These are phyloP conservation scores for Rubia yunnanensis DNA, from an alignment of 257 asterid species.

Conservation along the genomic window DNA sequence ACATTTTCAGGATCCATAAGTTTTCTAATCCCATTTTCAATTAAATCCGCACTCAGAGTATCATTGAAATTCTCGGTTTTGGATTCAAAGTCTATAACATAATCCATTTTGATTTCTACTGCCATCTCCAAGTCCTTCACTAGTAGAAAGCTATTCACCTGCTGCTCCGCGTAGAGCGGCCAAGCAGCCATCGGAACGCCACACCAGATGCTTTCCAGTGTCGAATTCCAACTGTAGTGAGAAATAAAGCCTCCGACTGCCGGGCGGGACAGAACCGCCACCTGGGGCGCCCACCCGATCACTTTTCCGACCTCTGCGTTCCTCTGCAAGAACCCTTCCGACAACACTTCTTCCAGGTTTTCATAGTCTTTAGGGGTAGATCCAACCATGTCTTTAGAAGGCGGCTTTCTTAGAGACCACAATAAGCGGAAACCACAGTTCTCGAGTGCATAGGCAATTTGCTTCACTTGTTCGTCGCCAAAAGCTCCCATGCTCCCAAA, in stretches of 20 bases:
- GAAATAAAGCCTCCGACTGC: not conserved
- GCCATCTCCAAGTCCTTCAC: conserved; percentile 4
- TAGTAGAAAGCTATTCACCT: not conserved
- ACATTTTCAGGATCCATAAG: not conserved
- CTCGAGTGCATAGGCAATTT: not conserved
- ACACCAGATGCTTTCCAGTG: not conserved
- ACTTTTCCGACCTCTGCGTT: too few relatives aligned
- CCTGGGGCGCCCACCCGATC: not conserved
- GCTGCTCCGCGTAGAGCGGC: not conserved
- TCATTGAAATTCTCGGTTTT: not conserved
- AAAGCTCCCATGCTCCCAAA: not conserved
- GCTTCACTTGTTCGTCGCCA: not conserved
- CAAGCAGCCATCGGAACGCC: not conserved
- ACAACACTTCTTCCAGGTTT: not conserved
- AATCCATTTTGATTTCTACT: not conserved
- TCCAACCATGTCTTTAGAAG: not conserved
- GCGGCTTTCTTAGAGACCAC: not conserved
- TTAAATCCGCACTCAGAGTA: not conserved
- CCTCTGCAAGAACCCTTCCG: not conserved
- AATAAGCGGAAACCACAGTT: not conserved
- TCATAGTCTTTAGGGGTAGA: not conserved
- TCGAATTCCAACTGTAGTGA: not conserved
- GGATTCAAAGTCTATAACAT: not conserved
- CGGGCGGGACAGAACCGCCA: not conserved
- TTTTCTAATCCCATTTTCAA: not conserved